Base-by-base conservation (phyloP, 345 rosid species). In the Citrus medica region DNA sequence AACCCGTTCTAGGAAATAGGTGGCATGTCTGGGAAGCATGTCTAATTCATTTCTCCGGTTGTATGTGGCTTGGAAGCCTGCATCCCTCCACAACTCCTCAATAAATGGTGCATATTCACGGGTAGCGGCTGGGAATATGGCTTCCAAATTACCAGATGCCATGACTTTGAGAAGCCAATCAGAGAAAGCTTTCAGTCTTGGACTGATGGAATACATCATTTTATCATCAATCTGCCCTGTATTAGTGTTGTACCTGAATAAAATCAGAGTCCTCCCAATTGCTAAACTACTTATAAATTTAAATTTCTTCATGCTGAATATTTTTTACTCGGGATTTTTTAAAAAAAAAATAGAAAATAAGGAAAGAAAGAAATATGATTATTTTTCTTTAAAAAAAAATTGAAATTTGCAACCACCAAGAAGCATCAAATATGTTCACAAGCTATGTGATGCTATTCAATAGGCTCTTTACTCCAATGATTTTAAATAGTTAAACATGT, bases 1-100 rank as follows among this genome's bases (percentile, higher is more conserved):
- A 84, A 93, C 99, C 88, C 93, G 86, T 84, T 88, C 97, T 58
- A 95, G 86, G 87, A 95, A 95, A 86, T 93, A 92, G 27, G 92
- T 87, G 64, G 97, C 94, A 69, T 71, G 81, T 83, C 90, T 87
- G 19, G 99, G 98, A 38, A 95, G 88, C 82, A 65, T 84, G 77
- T 88, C 88, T 22, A 91, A 73, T 86, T 91, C 95, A 10, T 86
- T 86, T 79, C 95, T 90, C 46, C 92, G 85, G 82, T 78, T 85
- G 80, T 93, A 95, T 2, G 99, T 89, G 65, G 93, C 97, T 85
- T 91, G 94, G 82, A 95, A 82, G 79, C 94, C 89, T 71, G 84
- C 84, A 86, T 92, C 93, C 82, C 83, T 82, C 97, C 92, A 91
- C 79, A 95, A 77, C 33, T 91, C 93, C 84, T 82, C 93, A 64